A percentile compares a stretch with the other conserved stretches of the same genome.
These are phyloP conservation scores for Epichloe sibirici DNA, from an alignment of 2,329 filamentous ascomycete genomes.

Conservation along the genomic window DNA sequence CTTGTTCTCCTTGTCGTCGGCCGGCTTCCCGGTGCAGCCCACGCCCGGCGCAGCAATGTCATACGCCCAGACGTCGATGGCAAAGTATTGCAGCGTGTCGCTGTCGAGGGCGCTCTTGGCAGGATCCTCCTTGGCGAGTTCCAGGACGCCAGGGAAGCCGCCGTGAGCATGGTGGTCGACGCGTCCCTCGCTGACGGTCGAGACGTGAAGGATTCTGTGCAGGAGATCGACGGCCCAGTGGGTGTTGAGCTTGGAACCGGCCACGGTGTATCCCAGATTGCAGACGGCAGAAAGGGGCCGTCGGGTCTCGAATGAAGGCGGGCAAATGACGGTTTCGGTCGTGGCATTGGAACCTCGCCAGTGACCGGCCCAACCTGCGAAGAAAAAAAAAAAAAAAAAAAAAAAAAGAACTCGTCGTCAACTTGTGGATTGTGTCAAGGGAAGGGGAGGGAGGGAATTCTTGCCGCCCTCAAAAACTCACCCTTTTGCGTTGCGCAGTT, in stretches of 20 bases:
- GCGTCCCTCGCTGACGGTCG: conserved; percentile 46
- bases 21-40: too few species aligned
- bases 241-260: conserved; percentile 40
- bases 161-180: conserved; percentile 18
- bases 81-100: conserved; percentile 55
- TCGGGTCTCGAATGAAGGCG: conserved; percentile 25
- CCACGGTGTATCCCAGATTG: conserved; percentile 49
- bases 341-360: too few species aligned
- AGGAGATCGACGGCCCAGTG: conserved; percentile 57
- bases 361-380: too few species aligned
- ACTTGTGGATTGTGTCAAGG: too few species aligned
- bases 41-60: conserved; percentile 35
- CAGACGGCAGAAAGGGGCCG: conserved; percentile 48
- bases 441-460: too few species aligned
- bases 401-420: too few species aligned
- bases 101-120: conserved; percentile 42
- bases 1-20: too few species aligned
- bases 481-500: conserved; percentile 44
- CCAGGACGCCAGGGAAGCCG: conserved; percentile 40
- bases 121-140: conserved; percentile 35
- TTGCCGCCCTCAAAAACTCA: conserved; percentile 23
- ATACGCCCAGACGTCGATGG: conserved; percentile 53
- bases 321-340: too few species aligned
- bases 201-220: conserved; percentile 54
- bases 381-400: too few species aligned